Conservation (phyloP, 805 yeast species). For the Nakazawaea siamensis region DNA sequence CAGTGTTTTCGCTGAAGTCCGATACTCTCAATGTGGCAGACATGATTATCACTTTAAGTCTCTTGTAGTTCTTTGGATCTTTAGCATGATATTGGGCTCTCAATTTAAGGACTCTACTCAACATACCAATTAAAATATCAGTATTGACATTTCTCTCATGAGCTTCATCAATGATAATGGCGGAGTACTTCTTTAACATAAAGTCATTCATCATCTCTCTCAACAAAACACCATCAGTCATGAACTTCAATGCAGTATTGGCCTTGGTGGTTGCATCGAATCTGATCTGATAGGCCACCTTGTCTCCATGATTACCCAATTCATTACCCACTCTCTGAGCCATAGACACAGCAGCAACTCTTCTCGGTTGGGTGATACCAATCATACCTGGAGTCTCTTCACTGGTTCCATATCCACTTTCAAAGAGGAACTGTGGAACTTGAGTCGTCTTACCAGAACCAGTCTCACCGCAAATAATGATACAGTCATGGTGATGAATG, state of each 20-base stretch:
- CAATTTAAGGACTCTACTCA: conserved; percentile 75
- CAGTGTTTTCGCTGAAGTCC: conserved; percentile 80
- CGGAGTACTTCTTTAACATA: conserved; percentile 71
- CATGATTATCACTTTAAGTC: conserved; percentile 84
- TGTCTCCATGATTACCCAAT: conserved; percentile 59
- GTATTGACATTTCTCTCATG: conserved; percentile 96
- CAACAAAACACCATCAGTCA: conserved; percentile 92
- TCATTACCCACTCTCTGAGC: conserved; percentile 73
- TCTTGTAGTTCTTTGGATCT: conserved; percentile 42
- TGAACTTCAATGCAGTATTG: conserved; percentile 71
- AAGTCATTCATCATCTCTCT: conserved; percentile 92
- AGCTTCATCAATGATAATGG: conserved; percentile 91
- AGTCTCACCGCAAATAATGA: conserved; percentile 93
- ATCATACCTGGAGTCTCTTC: conserved; percentile 82
- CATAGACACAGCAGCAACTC: conserved; percentile 94
- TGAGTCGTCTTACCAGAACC: conserved; percentile 99
- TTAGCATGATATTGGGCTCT: conserved; percentile 46
- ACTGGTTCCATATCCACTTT: conserved; percentile 75
- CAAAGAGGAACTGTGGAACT: conserved; percentile 92
- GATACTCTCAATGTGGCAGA: conserved; percentile 93
- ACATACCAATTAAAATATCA: conserved; percentile 90
- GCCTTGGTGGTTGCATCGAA: conserved; percentile 62
- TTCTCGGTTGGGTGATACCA: conserved; percentile 92
- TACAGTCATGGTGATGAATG: conserved; percentile 82
- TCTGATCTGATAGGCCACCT: conserved; percentile 77